Evolutionary conservation across 768 basidiomycete genomes (phyloP), one percentile per base, ranked within the genome.

Genomic region (Candolleomyces eurysporus): DNA sequence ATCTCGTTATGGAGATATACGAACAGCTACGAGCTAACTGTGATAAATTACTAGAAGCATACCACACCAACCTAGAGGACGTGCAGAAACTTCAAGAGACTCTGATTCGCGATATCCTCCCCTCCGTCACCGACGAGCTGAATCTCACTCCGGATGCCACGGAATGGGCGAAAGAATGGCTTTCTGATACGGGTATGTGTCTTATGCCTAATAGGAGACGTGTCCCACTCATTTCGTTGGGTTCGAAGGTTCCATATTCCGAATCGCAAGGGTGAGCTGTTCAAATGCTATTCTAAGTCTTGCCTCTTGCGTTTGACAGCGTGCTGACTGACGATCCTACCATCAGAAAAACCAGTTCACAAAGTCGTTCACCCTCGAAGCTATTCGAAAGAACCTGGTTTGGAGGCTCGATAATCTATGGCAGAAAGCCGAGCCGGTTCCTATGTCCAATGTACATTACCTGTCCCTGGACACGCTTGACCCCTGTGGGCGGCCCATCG

Each of bases 311-410:
- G 42, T 39, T 31, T 43, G 58, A 55, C 59, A 58, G 53, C 46
- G n/a, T 39, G 21, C 57, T 21, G 22, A 46, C 43, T 57, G 55
- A 58, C 57, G 49, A 61, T 56, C 13, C 19, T 43, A 5, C 51
- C 52, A 66, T 36, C 71, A 92, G 90, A 83, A 87, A 64, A 85
- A 90, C 69, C 81, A 84, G 61, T 91, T 89, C 64, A 86, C 81
- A 43, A 76, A 76, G 56, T 83, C 87, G 0, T 85, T 88, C 63
- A 79, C 86, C 19, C 69, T 89, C 67, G 84, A 88, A 73, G 80
- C 84, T 39, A 75, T 86, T 42, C 78, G 81, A 57, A 77, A 80
- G 66, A 82, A 75, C 59, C 72, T 88, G 17, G 67, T 82, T 56
- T 89, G 87, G 88, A 84, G 88, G 58, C 67, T 83, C 61, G 73